Base-by-base conservation (phyloP, 305 asterid genomes). In the Solanum hybrid region DNA sequence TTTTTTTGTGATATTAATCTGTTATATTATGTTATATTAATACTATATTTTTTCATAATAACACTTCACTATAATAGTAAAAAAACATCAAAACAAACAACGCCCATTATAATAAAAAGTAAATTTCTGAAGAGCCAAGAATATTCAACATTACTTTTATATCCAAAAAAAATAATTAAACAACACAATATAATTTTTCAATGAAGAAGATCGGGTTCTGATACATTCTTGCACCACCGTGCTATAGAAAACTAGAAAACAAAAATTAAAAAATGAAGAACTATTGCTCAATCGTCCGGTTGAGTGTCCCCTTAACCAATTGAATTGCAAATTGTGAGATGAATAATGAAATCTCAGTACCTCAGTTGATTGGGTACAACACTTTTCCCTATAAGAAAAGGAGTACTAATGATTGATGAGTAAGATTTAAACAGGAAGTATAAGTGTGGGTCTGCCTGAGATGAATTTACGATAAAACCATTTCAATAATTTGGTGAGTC, bases 321-420 rank as follows among this genome's bases (percentile, higher is more conserved):
- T 15, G 68, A 51, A 51, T 51, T 51, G 68, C 68, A 51, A 15
- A 1, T 15, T 15, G n/a, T 51, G 68, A 51, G 4, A 51, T 1
- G n/a, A 51, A 15, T 0, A 51, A 0, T 0, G 8, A 15, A 1
- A 51, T 51, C 9, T 51, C 0, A 51, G 4, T 51, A 17, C 1
- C 3, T 15, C 4, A 51, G 9, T 51, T 51, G 68, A 1, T 51
- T 51, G 68, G 8, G 0, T 11, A 41, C 17, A 39, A 3, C 20
- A 45, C 68, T 15, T 51, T 51, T 17, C 1, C 17, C 17, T 14
- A 15, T 0, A 15, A 51, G 4, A 51, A 17, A 51, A 51, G 68
- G 68, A 41, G 37, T 34, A 39, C 57, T 12, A 0, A 41, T 2
- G 17, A 41, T 2, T 41, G 57, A 41, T 41, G 57, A 41, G 17